Percentiles rank a stretch among this genome's conserved stretches.
Evolutionary conservation across 345 rosid genomes (phyloP).

Genomic region (Excoecaria agallocha): DNA sequence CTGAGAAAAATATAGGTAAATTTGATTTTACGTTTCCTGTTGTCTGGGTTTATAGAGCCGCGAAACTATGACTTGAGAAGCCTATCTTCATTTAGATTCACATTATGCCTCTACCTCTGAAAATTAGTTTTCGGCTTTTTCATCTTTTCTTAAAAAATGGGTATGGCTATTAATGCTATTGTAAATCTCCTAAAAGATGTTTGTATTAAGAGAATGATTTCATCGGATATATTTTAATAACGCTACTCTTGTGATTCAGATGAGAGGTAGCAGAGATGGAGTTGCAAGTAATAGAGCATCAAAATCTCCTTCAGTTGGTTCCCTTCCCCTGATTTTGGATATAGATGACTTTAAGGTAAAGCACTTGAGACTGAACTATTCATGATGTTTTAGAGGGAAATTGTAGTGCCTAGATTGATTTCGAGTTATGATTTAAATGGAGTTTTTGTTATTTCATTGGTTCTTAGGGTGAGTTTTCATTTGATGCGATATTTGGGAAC

Average conservation of each 20-base stretch:
- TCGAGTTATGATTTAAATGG: neutral
- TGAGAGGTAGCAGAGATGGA: slow-evolving; percentile 64
- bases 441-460: neutral
- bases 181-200: neutral
- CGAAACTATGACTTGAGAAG: neutral
- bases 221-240: neutral
- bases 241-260: slow-evolving; percentile 35
- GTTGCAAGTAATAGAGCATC: slow-evolving; percentile 36
- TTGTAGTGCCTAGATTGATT: neutral
- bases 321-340: slow-evolving; percentile 77
- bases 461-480: slow-evolving; percentile 90
- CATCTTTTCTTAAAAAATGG: neutral
- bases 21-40: neutral
- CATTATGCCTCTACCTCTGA: neutral
- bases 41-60: neutral
- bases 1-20: slow-evolving; percentile 3
- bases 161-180: neutral
- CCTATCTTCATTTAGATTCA: neutral
- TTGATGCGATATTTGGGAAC: slow-evolving; percentile 92
- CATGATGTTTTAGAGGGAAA: neutral
- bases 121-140: neutral
- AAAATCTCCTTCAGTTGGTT: slow-evolving; percentile 56
- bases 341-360: slow-evolving; percentile 91
- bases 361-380: neutral
- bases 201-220: neutral